Conservation (phyloP, 257 asterid species). For the Salvia rosmarinus region DNA sequence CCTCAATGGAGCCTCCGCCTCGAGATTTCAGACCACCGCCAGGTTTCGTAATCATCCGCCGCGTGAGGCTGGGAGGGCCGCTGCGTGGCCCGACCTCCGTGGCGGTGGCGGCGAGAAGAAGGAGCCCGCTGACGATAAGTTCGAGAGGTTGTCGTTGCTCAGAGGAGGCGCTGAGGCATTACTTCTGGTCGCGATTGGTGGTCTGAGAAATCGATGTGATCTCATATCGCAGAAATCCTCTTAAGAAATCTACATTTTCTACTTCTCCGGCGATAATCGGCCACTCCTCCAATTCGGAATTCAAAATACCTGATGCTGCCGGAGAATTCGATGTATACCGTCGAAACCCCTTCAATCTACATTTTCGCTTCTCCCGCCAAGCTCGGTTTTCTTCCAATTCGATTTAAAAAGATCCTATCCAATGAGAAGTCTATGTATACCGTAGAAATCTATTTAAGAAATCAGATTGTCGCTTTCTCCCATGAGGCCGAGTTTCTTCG, state of each 20-base stretch:
- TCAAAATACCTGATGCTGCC: not conserved
- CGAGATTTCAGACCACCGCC: not conserved
- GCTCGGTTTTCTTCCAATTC: too few relatives aligned
- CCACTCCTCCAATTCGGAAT: not conserved
- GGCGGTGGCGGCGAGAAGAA: not conserved
- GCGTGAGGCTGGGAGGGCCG: not conserved
- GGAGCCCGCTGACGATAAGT: slow-evolving; percentile 3
- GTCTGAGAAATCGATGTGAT: slow-evolving; percentile 27
- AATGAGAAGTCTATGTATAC: too few relatives aligned
- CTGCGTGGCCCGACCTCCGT: not conserved
- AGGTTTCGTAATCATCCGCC: not conserved
- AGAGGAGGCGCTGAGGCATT: not conserved
- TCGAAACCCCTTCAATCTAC: too few relatives aligned
- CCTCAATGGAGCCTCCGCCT: not conserved
- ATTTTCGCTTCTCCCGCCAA: too few relatives aligned
- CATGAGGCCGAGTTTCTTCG: not conserved
- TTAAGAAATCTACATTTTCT: slow-evolving; percentile 19
- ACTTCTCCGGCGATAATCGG: not conserved
- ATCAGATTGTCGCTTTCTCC: not conserved
- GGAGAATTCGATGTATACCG: not conserved
- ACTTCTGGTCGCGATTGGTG: slow-evolving; percentile 25
- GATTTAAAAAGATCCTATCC: too few relatives aligned
- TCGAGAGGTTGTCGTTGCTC: not conserved
- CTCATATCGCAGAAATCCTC: slow-evolving; percentile 27
- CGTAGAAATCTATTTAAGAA: not conserved